A percentile compares a stretch with the other conserved stretches of the same genome.
These are phyloP conservation scores for Speleostelium caveatum DNA, from an alignment of 78 protist species.

Conservation along the genomic window DNA sequence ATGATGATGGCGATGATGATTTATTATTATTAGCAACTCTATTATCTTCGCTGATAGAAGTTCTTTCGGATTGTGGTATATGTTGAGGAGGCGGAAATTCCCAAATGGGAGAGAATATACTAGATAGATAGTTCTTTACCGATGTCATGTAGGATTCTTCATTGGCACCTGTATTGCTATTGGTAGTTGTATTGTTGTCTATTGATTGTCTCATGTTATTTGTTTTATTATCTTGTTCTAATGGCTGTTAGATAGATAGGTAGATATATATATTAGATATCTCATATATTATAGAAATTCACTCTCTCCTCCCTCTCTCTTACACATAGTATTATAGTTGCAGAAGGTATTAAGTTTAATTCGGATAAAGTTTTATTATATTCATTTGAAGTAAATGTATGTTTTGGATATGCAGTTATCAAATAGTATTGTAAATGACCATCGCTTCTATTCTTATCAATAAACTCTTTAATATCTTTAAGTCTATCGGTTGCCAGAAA, in stretches of 20 bases:
- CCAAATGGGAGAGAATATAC: constrained; percentile 2
- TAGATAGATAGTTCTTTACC: constrained; percentile 8
- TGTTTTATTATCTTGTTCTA: too few species aligned
- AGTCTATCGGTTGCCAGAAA: constrained; percentile 1
- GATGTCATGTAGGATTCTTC: too few species aligned
- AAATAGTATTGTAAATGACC: not conserved
- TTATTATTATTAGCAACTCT: not conserved
- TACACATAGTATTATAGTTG: not conserved
- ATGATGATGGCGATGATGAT: not conserved
- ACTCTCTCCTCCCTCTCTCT: too few species aligned
- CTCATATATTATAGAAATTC: too few species aligned
- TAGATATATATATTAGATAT: too few species aligned
- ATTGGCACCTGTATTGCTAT: too few species aligned
- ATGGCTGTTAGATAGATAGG: too few species aligned
- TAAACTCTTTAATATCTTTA: constrained; percentile 4
- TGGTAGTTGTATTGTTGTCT: too few species aligned
- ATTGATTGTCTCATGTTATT: too few species aligned
- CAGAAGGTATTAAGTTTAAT: not conserved
- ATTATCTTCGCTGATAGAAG: not conserved
- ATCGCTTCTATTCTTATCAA: constrained; percentile 6
- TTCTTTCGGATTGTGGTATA: not conserved
- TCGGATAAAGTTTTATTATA: not conserved
- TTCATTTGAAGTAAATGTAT: not conserved
- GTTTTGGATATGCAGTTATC: not conserved
- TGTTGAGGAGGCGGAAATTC: not conserved